Base-by-base conservation (phyloP, 805 yeast species). In the Lachancea fermentati region DNA sequence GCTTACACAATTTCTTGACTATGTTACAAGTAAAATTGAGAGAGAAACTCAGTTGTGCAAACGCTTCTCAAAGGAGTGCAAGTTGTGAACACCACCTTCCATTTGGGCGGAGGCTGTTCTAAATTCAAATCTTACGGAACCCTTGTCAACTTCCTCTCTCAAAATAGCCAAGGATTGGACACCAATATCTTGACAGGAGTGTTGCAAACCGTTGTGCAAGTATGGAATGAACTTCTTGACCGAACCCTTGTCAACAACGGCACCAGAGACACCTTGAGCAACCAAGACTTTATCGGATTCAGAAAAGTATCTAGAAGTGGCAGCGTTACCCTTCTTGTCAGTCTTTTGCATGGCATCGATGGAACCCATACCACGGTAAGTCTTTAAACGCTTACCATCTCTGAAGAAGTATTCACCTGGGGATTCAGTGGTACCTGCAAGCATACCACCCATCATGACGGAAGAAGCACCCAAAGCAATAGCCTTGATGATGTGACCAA, bases 301-400 rank as follows among this genome's bases (percentile, higher is more conserved):
- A 45, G 96, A 87, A 70, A 93, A 93, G 76, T 93, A 93, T 71
- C 98, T 85, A 34, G 97, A 88, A 48, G 98, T 87, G 36, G 98
- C 91, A 41, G 98, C 98, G 62, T 93, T 93, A 58, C 95, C 96
- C 65, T 79, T 79, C 58, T 73, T 75, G 52, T 81, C 79, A 49
- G 97, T 86, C 66, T 76, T 69, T 76, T 89, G 91, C 97, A 91
- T 91, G 52, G 98, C 98, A 67, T 91, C 98, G 57, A 93, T 81
- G 31, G 97, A 91, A 57, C 98, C 98, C 98, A 93, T 93, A 73
- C 98, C 98, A 73, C 98, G 83, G 78, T 93, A 93, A 46, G 87
- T 69, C 78, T 93, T 93, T 68, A 93, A 79, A 72, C 98, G 85
- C 76, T 93, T 81, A 64, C 98, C 98, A 62, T 93, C 98, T 64